Conservation (phyloP, 176 grass and related monocot genomes). For the Thinopyrum elongatum region DNA sequence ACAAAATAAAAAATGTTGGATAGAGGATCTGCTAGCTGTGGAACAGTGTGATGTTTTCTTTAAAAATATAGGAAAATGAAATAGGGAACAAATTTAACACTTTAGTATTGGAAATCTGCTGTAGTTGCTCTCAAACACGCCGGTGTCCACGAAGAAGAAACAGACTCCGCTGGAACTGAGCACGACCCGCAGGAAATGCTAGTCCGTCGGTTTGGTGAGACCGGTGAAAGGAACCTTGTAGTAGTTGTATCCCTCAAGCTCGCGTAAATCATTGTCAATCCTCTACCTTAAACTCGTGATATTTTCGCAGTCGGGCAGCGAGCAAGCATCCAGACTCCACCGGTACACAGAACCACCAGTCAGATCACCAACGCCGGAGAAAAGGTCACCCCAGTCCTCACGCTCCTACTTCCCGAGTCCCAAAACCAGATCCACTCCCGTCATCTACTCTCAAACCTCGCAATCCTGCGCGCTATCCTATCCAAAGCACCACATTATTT, state of each 20-base stretch:
- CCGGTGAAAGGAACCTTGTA: not conserved
- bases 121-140: no score
- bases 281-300: not conserved
- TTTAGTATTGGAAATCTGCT: no score
- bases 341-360: not conserved
- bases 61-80: no score
- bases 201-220: not conserved
- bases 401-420: conserved; percentile 25
- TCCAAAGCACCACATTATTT: not conserved
- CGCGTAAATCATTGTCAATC: not conserved
- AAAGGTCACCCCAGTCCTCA: not conserved
- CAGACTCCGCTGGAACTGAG: not conserved
- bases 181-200: not conserved
- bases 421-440: not conserved
- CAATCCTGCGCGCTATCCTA: not conserved
- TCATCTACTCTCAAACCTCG: not conserved
- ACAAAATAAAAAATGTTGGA: no score
- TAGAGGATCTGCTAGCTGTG: no score
- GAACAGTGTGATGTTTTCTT: no score
- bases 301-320: not conserved
- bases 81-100: no score
- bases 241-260: not conserved
- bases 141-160: not conserved
- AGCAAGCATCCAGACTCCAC: not conserved
- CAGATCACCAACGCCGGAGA: not conserved